phyloP scores from a whole-genome alignment of 805 yeast species.

The Saccharomycopsis sp. region DNA sequence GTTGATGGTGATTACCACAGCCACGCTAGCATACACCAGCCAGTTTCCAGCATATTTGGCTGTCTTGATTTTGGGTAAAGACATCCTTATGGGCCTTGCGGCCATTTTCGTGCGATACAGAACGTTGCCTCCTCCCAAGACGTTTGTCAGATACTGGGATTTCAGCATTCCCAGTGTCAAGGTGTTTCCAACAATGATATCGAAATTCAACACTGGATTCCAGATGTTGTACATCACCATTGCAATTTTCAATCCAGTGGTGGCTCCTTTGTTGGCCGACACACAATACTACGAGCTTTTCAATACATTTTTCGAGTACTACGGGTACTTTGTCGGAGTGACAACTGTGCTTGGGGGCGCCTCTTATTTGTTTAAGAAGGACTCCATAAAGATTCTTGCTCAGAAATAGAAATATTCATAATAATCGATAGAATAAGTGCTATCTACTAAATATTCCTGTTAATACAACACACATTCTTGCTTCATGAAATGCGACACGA shows the following conservation, averaged over 20 bases:
- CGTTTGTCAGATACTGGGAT: slow-evolving; percentile 68
- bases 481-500: background rate
- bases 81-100: slow-evolving; percentile 60
- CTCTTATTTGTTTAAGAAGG: slow-evolving; percentile 63
- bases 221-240: slow-evolving; percentile 85
- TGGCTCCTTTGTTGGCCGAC: slow-evolving; percentile 30
- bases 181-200: slow-evolving; percentile 79
- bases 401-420: slow-evolving; percentile 13
- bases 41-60: slow-evolving; percentile 70
- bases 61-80: slow-evolving; percentile 73
- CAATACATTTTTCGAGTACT: slow-evolving; percentile 27
- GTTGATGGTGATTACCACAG: slow-evolving; percentile 79
- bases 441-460: background rate
- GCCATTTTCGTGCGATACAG: slow-evolving; percentile 67
- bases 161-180: slow-evolving; percentile 75
- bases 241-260: slow-evolving; percentile 50
- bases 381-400: slow-evolving; percentile 53
- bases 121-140: slow-evolving; percentile 70
- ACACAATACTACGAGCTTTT: slow-evolving; percentile 26
- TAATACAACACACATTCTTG: background rate
- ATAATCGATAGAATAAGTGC: background rate
- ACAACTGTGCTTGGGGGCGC: slow-evolving; percentile 78
- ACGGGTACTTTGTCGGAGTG: slow-evolving; percentile 51
- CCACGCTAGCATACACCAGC: slow-evolving; percentile 55
- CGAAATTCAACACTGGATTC: slow-evolving; percentile 83